Conservation (phyloP, 2,329 filamentous ascomycete genomes). For the Aspergillus cejpii region DNA sequence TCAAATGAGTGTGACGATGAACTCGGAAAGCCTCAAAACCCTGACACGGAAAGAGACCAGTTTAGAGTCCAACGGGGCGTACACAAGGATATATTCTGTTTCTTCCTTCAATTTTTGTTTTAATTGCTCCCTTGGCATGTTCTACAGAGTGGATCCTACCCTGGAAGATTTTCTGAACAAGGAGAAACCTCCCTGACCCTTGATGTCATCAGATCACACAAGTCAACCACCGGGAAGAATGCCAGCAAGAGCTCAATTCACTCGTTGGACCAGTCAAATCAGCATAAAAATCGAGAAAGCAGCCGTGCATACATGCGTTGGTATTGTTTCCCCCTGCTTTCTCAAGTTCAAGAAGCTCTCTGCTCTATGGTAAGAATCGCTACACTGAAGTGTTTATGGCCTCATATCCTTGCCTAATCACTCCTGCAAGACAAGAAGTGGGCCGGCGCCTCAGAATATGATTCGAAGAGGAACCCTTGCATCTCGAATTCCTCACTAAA, state of each 20-base stretch:
- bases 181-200: slow-evolving; percentile 13
- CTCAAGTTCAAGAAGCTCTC: background rate
- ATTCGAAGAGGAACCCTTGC: slow-evolving; percentile 14
- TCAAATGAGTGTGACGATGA: slow-evolving; percentile 8
- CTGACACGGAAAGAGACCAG: slow-evolving; percentile 2
- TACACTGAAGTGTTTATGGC: slow-evolving; percentile 4
- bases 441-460: slow-evolving; percentile 11
- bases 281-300: slow-evolving; percentile 5
- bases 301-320: slow-evolving; percentile 22
- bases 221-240: slow-evolving; percentile 11
- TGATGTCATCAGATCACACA: slow-evolving; percentile 16
- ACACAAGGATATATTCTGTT: slow-evolving; percentile 9
- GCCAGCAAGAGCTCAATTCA: slow-evolving; percentile 13
- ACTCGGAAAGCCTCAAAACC: slow-evolving; percentile 1
- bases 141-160: slow-evolving; percentile 16
- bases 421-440: slow-evolving; percentile 13
- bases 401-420: slow-evolving; percentile 11
- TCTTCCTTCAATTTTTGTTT: background rate
- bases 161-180: slow-evolving; percentile 11
- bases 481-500: slow-evolving; percentile 12
- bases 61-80: slow-evolving; percentile 3
- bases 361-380: background rate
- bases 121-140: slow-evolving; percentile 7
- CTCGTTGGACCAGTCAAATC: slow-evolving; percentile 4
- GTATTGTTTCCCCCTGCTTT: background rate